Conservation (phyloP, 768 basidiomycete species). For the Mycena polygramma region DNA sequence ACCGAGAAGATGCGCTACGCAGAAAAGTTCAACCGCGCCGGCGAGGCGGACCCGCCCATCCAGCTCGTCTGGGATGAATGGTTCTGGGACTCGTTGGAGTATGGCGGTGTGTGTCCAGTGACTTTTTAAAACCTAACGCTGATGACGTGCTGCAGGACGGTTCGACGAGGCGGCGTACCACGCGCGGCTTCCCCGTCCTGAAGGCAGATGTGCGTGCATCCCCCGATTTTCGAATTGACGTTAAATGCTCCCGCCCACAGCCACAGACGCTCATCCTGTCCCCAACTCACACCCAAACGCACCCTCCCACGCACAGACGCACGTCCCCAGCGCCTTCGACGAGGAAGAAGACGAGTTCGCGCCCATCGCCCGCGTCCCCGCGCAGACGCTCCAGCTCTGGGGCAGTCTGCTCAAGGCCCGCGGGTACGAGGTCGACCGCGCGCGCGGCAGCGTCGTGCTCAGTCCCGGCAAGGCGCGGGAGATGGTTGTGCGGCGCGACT, state of each 20-base stretch:
- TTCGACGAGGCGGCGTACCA: conserved; percentile 75
- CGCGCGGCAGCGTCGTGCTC: conserved; percentile 69
- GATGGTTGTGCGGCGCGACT: conserved; percentile 22
- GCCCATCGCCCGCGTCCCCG: conserved; percentile 68
- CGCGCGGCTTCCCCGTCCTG: conserved; percentile 71
- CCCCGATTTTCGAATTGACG: not conserved
- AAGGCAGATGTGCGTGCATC: conserved; percentile 53
- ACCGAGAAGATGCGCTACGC: conserved; percentile 87
- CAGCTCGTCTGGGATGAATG: conserved; percentile 94
- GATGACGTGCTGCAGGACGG: conserved; percentile 57
- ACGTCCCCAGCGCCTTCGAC: conserved; percentile 26
- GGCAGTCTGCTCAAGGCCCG: conserved; percentile 73
- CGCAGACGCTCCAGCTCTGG: conserved; percentile 78
- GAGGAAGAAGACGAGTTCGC: conserved; percentile 57
- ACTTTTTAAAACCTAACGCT: not conserved
- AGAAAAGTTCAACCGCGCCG: conserved; percentile 75
- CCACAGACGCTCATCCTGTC: conserved; percentile 41
- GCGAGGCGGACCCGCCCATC: conserved; percentile 73
- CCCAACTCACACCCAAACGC: not conserved
- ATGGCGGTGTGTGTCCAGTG: conserved; percentile 56
- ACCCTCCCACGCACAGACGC: not conserved
- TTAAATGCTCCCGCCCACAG: conserved; percentile 12
- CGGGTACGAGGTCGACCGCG: conserved; percentile 67
- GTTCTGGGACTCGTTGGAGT: conserved; percentile 93
- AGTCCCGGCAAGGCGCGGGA: conserved; percentile 66